phyloP scores from a whole-genome alignment of 257 asterid genomes.

The Coffea eugenioides region DNA sequence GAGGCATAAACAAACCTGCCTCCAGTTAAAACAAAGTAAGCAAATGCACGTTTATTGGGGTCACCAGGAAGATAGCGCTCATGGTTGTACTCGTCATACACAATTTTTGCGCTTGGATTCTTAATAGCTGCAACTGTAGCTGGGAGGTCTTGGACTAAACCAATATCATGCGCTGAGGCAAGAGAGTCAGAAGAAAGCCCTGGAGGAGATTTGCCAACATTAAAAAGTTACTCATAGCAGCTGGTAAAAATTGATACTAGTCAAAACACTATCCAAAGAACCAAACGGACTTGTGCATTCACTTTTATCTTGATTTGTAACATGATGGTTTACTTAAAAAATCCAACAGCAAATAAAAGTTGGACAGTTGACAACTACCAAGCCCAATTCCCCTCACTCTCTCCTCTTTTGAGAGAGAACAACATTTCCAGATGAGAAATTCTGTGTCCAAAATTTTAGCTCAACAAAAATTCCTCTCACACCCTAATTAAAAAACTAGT shows the following conservation, averaged over 20 bases:
- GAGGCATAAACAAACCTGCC: slow-evolving; percentile 96
- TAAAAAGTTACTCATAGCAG: background rate
- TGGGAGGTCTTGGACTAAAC: slow-evolving; percentile 46
- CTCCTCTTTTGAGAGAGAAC: background rate
- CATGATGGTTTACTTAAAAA: background rate
- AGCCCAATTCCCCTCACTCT: background rate
- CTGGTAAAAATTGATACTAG: background rate
- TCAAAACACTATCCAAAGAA: background rate
- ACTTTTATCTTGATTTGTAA: background rate
- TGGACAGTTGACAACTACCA: background rate
- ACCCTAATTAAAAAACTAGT: background rate
- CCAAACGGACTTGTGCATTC: background rate
- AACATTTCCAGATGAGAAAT: background rate
- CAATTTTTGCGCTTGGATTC: slow-evolving; percentile 74
- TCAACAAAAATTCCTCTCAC: background rate
- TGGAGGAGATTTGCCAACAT: slow-evolving; percentile 28
- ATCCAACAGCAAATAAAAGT: background rate
- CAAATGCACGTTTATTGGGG: slow-evolving; percentile 92
- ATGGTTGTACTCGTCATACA: slow-evolving; percentile 75
- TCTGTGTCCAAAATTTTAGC: background rate
- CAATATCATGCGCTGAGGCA: slow-evolving; percentile 44
- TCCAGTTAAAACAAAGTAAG: slow-evolving; percentile 84
- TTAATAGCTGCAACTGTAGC: slow-evolving; percentile 78
- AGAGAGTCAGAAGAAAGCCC: slow-evolving; percentile 62
- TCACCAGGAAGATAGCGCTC: slow-evolving; percentile 92